Evolutionary conservation across 441 rosid species (phyloP).

Genomic region (Raphanus hybrid): DNA sequence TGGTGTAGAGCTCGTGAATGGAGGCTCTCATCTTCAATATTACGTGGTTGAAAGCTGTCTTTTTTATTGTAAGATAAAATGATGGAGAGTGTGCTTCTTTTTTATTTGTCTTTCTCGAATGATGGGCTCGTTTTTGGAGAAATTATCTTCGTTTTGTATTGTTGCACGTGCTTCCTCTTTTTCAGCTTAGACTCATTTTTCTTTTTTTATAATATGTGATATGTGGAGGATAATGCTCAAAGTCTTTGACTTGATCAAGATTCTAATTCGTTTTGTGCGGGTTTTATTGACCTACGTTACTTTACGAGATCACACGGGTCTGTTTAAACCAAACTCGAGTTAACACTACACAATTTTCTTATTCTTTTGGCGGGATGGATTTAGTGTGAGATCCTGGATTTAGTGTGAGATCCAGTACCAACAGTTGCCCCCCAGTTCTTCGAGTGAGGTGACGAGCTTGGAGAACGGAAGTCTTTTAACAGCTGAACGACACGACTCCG

Average conservation of each 20-base stretch:
- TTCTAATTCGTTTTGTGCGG: background rate
- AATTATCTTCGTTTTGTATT: too few species aligned
- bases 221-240: background rate
- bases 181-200: background rate
- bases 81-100: too few species aligned
- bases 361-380: background rate
- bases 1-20: background rate
- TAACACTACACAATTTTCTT: background rate
- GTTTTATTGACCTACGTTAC: background rate
- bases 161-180: background rate
- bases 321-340: background rate
- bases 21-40: background rate
- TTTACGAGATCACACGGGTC: background rate
- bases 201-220: background rate
- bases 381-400: background rate
- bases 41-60: too few species aligned
- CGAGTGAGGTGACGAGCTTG: background rate
- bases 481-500: background rate
- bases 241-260: background rate
- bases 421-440: background rate
- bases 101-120: background rate
- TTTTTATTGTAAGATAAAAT: too few species aligned
- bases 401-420: background rate
- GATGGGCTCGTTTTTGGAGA: background rate
- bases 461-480: background rate